These are phyloP conservation scores for Hansenula sp. DNA, from an alignment of 1,139 yeast species.

Conservation along the genomic window DNA sequence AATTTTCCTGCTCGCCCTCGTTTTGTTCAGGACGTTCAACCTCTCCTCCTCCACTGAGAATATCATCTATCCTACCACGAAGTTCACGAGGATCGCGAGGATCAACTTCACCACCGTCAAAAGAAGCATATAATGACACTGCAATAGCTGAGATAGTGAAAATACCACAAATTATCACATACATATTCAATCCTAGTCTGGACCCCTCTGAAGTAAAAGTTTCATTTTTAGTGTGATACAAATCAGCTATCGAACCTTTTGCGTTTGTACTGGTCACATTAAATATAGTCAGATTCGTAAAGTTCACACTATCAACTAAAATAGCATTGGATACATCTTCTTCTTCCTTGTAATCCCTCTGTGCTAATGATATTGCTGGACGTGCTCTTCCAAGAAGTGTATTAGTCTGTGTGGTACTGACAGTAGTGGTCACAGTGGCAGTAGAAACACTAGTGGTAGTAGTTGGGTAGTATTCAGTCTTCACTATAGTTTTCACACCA, in stretches of 20 bases:
- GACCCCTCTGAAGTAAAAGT: neutral
- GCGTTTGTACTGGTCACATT: no score
- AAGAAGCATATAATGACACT: neutral
- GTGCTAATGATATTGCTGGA: no score
- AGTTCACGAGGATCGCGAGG: no score
- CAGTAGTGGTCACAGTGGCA: constrained; percentile 14
- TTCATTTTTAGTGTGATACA: neutral
- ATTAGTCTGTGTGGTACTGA: constrained; percentile 7
- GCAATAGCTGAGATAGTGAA: neutral
- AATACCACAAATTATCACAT: neutral
- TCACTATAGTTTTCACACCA: constrained; percentile 6
- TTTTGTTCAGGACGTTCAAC: no score
- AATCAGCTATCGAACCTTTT: neutral
- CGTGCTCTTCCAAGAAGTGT: constrained; percentile 4
- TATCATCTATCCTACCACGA: no score
- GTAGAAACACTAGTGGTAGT: constrained; percentile 18
- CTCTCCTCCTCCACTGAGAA: no score
- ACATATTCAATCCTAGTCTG: neutral
- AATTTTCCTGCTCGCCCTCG: no score
- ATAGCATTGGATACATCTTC: neutral
- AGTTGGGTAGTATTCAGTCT: constrained; percentile 3
- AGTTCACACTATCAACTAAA: neutral
- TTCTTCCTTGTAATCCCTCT: neutral
- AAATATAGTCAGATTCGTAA: no score
- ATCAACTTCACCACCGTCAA: no score